Evolutionary conservation across 1,284 basidiomycete genomes (phyloP).

Genomic region (Ustilago hordei): DNA sequence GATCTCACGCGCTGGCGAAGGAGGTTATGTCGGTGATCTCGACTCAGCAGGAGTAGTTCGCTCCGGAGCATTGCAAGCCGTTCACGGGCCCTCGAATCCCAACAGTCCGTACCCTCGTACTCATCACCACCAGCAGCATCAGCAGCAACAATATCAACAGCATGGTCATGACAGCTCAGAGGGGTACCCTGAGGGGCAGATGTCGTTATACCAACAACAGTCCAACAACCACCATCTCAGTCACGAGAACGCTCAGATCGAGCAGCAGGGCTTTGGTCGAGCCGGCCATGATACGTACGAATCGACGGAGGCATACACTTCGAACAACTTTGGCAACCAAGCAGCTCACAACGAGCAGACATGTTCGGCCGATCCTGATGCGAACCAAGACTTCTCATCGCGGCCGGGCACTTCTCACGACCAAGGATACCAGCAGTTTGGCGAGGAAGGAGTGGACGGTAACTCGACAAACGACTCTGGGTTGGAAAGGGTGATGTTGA

Average conservation of each 20-base stretch:
- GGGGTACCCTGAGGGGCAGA: constrained; percentile 13
- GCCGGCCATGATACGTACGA: constrained; percentile 9
- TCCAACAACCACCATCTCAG: not conserved
- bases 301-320: constrained; percentile 11
- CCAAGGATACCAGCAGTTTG: constrained; percentile 29
- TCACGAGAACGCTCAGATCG: constrained; percentile 14
- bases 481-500: constrained; percentile 45
- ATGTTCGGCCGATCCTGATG: constrained; percentile 23
- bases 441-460: constrained; percentile 13
- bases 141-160: constrained; percentile 14
- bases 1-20: constrained; percentile 36
- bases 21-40: constrained; percentile 24
- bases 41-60: constrained; percentile 35
- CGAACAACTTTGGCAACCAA: constrained; percentile 5
- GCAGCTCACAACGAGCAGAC: constrained; percentile 11
- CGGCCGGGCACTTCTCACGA: constrained; percentile 41
- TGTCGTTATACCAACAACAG: constrained; percentile 24
- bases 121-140: constrained; percentile 9
- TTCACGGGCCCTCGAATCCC: constrained; percentile 24
- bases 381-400: constrained; percentile 18
- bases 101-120: constrained; percentile 37
- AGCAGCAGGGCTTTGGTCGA: constrained; percentile 26
- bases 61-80: constrained; percentile 13
- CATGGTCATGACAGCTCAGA: not conserved
- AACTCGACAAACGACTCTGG: constrained; percentile 12